Base-by-base conservation (phyloP, 139 green algal species). In the Chlorella sp. region DNA sequence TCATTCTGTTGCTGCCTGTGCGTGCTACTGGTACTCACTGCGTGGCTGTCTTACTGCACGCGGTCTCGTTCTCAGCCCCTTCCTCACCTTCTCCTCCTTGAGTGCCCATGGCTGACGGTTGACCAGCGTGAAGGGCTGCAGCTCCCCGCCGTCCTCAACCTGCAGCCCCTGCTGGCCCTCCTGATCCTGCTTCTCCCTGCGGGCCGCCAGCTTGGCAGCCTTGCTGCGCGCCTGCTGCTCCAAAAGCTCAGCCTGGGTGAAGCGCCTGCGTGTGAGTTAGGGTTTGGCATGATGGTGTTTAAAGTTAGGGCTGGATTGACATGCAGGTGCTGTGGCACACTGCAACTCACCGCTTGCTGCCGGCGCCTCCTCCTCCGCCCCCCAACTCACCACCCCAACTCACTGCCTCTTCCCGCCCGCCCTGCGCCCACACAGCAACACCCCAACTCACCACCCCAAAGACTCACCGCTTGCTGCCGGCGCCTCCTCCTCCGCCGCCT, bases 91-190 rank as follows among this genome's bases (percentile, higher is more conserved):
- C 2, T 72, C 78, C 55, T 88, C 76, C 83, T 94, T 94, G 42
- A 83, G 84, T 0, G 91, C 89, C 92, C 92, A 97, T 1, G 92
- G 92, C 85, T 92, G 83, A 36, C 77, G 59, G 30, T 81, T 62
- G 5, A 60, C 69, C 35, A 96, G 71, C 0, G 65, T 67, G 69
- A 87, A 95, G 5, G 91, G 81, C n/a, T n/a, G n/a, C n/a, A n/a
- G n/a, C n/a, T n/a, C n/a, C 78, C 79, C 74, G 24, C 29, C 64
- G 10, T 72, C 65, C 62, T 83, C 81, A 10, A 78, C 17, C 24
- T 67, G 36, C 32, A 27, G 62, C 23, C 63, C 62, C 30, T 42
- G 64, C 26, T 80, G 49, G 29, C 51, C 49, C 74, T 71, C 30
- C 3, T 23, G 64, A 26, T 68, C 73, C 32, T 67, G 68, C 5